phyloP scores from a whole-genome alignment of 2,329 filamentous ascomycete species.

The Diaporthe sp. region DNA sequence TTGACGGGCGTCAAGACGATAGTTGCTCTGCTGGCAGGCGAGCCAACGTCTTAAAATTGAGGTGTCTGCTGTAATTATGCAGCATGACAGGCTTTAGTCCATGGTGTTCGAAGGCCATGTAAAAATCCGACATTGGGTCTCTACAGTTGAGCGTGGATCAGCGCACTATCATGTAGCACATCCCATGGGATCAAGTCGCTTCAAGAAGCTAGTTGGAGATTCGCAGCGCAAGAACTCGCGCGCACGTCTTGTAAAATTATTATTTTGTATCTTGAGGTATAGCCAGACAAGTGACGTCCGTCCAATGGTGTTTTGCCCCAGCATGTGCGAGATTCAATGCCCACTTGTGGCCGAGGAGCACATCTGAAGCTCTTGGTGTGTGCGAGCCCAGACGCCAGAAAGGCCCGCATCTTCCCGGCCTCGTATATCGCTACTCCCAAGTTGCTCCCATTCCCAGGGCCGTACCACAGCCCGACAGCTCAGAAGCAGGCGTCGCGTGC shows the following conservation, averaged over 20 bases:
- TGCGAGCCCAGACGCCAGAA: background rate
- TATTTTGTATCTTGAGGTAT: conserved; percentile 27
- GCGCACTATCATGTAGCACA: background rate
- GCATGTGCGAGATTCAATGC: too few species aligned
- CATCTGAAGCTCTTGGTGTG: background rate
- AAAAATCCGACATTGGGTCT: background rate
- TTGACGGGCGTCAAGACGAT: conserved; percentile 71
- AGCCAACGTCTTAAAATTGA: conserved; percentile 43
- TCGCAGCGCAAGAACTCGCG: background rate
- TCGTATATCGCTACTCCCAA: background rate
- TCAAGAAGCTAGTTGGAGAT: background rate
- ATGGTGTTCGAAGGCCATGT: background rate
- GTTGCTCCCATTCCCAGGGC: background rate
- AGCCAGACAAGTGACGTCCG: background rate
- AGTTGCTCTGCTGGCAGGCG: conserved; percentile 70
- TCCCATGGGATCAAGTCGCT: background rate
- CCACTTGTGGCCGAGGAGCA: background rate
- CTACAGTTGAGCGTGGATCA: background rate
- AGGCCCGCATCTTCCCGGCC: background rate
- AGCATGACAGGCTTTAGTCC: background rate
- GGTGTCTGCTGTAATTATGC: background rate
- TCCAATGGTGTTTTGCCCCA: background rate
- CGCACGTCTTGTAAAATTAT: conserved; percentile 9
- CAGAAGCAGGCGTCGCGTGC: background rate
- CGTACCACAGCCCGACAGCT: background rate